phyloP scores from a whole-genome alignment of 257 asterid genomes.

The Lycium ferocissimum region DNA sequence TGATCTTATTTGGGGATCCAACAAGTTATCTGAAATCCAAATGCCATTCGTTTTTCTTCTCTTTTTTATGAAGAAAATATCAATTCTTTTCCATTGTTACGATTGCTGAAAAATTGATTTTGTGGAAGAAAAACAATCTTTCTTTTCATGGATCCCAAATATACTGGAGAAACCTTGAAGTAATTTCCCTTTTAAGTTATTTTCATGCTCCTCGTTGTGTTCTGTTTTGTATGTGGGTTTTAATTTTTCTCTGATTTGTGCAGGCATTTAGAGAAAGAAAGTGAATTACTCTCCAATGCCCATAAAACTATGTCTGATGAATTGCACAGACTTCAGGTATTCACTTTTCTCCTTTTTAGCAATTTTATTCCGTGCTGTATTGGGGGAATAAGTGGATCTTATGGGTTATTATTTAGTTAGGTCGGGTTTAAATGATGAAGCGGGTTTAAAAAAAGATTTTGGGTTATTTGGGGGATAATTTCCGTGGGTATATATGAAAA shows the following conservation, averaged over 20 bases:
- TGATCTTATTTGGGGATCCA: too few relatives aligned
- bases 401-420: too few relatives aligned
- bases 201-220: neutral
- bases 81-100: too few relatives aligned
- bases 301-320: constrained; percentile 75
- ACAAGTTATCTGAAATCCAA: too few relatives aligned
- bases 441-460: too few relatives aligned
- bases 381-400: too few relatives aligned
- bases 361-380: neutral
- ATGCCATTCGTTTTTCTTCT: too few relatives aligned
- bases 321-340: constrained; percentile 79
- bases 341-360: neutral
- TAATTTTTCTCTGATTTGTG: constrained; percentile 5
- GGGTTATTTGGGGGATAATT: too few relatives aligned
- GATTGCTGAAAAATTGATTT: too few relatives aligned
- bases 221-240: neutral
- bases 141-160: constrained; percentile 29
- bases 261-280: constrained; percentile 90
- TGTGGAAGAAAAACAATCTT: neutral
- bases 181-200: neutral
- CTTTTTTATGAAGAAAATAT: too few relatives aligned
- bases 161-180: constrained; percentile 8
- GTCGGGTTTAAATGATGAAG: too few relatives aligned
- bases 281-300: constrained; percentile 67
- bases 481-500: too few relatives aligned